Evolutionary conservation across 805 yeast genomes (phyloP), one percentile per base, ranked within the genome.

Genomic region (Candida vaughaniae): DNA sequence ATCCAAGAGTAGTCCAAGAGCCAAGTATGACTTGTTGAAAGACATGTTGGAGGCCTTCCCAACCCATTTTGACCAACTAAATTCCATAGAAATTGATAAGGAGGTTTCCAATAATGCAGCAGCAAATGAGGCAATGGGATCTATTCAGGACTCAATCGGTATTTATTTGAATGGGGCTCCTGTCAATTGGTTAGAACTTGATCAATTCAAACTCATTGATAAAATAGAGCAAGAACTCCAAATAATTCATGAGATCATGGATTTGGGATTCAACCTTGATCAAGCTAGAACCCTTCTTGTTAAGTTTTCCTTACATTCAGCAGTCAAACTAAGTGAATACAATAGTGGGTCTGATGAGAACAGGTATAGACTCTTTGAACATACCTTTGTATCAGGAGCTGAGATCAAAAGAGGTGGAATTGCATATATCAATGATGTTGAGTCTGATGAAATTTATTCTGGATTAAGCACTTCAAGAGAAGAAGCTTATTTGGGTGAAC

Each of bases 391-490:
- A 11, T 41, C 53, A 0, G 38, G 40, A 0, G 30, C 33, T 6
- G 47, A 45, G 8, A 16, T 16, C 6, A 38, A 46, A 6, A 48
- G 50, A 18, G 64, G 65, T 4, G 73, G 71, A 0, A 73, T 89
- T 6, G 68, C 84, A 1, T 89, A 79, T 64, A 70, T 91, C 51
- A 93, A 91, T 52, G 85, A 93, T 55, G 63, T 91, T 5, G 95
- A 80, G 46, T 52, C 43, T 0, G 95, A 87, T 52, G 49, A 55
- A 1, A 69, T 64, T 22, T 89, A 85, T 52, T 49, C 56, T 1
- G 55, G 62, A 6, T 73, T 72, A 50, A 53, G 76, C 1, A 29
- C 52, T 2, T 53, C 61, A 16, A 67, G 82, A 28, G 55, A 74
- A 9, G 57, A 63, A 6, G 68, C 62, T 0, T 83, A 83, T 51